Percentiles rank a stretch among this genome's conserved stretches.
phyloP scores from a whole-genome alignment of 306 rosid species.

The Dryas octopetala region DNA sequence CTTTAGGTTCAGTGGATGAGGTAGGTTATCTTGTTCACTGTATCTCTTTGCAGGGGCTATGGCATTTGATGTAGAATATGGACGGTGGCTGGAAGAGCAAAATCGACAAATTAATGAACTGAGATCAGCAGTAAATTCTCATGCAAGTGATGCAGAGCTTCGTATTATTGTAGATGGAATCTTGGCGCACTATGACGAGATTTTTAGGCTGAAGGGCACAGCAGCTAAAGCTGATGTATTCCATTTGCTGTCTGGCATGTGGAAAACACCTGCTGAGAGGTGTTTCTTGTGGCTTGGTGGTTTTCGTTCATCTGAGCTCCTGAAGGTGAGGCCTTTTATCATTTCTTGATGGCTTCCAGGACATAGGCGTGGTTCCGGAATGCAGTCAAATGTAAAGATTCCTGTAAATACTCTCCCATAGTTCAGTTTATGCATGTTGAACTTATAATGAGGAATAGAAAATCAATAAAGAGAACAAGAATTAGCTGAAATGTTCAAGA shows the following conservation, averaged over 20 bases:
- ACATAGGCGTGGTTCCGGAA: background rate
- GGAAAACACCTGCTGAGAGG: constrained; percentile 99
- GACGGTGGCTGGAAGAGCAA: constrained; percentile 94
- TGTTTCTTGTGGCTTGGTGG: constrained; percentile 99
- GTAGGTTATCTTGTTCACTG: constrained; percentile 24
- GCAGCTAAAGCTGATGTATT: constrained; percentile 97
- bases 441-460: background rate
- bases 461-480: background rate
- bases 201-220: constrained; percentile 70
- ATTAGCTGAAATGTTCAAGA: background rate
- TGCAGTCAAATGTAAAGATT: background rate
- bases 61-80: constrained; percentile 90
- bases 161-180: constrained; percentile 82
- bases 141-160: constrained; percentile 95
- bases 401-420: background rate
- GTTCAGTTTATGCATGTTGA: background rate
- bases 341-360: constrained; percentile 2
- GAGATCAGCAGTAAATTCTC: constrained; percentile 92
- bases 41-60: constrained; percentile 70
- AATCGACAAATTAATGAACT: constrained; percentile 85
- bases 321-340: constrained; percentile 58
- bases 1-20: constrained; percentile 18
- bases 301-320: constrained; percentile 89
- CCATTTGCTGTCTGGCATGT: constrained; percentile 97
- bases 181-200: constrained; percentile 85